phyloP scores from a whole-genome alignment of 225 moss, liverwort and hornwort species.

The Marchantia polymorpha region DNA sequence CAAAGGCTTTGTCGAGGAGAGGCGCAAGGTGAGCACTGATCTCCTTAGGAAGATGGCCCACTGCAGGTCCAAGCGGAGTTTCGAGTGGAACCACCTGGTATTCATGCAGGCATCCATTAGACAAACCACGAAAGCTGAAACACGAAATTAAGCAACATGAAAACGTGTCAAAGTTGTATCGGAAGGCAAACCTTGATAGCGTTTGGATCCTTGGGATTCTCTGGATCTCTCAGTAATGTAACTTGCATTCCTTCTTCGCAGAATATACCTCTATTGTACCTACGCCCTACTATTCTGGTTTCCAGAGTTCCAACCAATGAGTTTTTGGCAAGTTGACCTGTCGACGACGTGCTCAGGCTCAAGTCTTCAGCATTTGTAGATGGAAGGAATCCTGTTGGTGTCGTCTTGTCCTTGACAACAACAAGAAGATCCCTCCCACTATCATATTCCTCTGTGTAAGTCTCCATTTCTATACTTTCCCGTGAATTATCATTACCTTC shows the following conservation, averaged over 20 bases:
- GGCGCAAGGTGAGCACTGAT: constrained; percentile 64
- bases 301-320: constrained; percentile 44
- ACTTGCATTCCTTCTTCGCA: constrained; percentile 71
- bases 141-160: background rate
- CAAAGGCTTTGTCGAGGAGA: constrained; percentile 61
- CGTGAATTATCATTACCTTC: constrained; percentile 22
- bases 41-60: constrained; percentile 77
- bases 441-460: constrained; percentile 9
- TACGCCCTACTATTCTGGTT: constrained; percentile 81
- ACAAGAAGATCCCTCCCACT: background rate
- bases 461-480: constrained; percentile 12
- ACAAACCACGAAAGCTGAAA: background rate
- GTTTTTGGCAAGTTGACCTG: constrained; percentile 12
- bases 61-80: constrained; percentile 36
- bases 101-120: background rate
- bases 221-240: constrained; percentile 57
- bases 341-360: constrained; percentile 5
- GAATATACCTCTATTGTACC: constrained; percentile 46
- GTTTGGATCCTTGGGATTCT: constrained; percentile 75
- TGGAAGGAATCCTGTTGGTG: background rate
- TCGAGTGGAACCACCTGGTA: constrained; percentile 56
- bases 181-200: constrained; percentile 73
- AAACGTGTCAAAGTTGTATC: background rate
- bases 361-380: background rate
- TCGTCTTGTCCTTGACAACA: constrained; percentile 5